Percentiles rank a stretch among this genome's conserved stretches.
Evolutionary conservation across 2,329 filamentous ascomycete genomes (phyloP).

Genomic region (Iodosphaeria phyllophila): DNA sequence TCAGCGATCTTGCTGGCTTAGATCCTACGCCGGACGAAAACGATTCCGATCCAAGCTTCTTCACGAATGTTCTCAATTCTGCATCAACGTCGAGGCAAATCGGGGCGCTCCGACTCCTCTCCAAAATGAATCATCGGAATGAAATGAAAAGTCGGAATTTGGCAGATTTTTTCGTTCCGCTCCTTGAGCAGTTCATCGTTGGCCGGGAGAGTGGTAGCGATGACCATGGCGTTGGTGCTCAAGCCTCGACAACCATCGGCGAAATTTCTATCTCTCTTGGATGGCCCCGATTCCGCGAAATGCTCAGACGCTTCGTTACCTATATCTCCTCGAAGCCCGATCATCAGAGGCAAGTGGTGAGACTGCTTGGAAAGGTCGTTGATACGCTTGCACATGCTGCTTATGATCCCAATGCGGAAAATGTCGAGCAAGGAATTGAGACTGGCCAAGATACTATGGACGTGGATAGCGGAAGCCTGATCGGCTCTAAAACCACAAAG

Average conservation of each 20-base stretch:
- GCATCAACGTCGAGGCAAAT: slow-evolving; percentile 74
- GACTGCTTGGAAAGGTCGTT: slow-evolving; percentile 62
- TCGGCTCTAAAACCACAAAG: slow-evolving; percentile 7
- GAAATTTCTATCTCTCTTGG: slow-evolving; percentile 58
- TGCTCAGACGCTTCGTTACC: slow-evolving; percentile 66
- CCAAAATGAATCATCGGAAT: slow-evolving; percentile 42
- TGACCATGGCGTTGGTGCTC: slow-evolving; percentile 71
- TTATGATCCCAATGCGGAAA: slow-evolving; percentile 14
- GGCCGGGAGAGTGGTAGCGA: slow-evolving; percentile 54
- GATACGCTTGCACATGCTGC: slow-evolving; percentile 51
- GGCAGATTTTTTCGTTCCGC: slow-evolving; percentile 71
- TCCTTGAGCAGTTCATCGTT: slow-evolving; percentile 89
- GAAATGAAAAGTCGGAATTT: slow-evolving; percentile 60
- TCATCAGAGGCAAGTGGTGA: slow-evolving; percentile 69
- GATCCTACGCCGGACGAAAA: slow-evolving; percentile 47
- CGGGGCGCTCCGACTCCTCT: slow-evolving; percentile 63
- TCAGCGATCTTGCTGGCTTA: slow-evolving; percentile 57
- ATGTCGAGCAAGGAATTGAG: too few species aligned
- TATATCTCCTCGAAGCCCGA: slow-evolving; percentile 69
- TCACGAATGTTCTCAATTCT: slow-evolving; percentile 80
- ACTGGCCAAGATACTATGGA: slow-evolving; percentile 25
- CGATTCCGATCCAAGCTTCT: slow-evolving; percentile 51
- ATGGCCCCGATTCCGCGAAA: slow-evolving; percentile 78
- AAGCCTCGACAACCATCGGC: slow-evolving; percentile 68
- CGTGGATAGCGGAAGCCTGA: slow-evolving; percentile 14